phyloP scores from a whole-genome alignment of 1,139 yeast genomes.

The Taphrina betulina region DNA sequence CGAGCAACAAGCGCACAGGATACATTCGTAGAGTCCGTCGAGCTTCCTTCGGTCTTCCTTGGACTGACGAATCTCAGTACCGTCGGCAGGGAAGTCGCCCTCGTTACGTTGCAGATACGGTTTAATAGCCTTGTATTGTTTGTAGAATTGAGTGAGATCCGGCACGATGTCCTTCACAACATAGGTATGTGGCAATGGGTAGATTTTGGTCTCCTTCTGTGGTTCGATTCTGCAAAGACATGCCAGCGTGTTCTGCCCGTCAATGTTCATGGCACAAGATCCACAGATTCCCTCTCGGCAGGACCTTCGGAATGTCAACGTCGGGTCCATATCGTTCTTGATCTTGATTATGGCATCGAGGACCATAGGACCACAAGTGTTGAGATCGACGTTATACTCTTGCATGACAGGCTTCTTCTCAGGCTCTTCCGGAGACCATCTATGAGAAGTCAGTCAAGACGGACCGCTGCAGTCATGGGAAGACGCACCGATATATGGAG shows the following conservation, averaged over 20 bases:
- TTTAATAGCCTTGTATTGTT: conserved; percentile 97
- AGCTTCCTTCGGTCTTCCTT: conserved; percentile 92
- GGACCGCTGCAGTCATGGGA: background rate
- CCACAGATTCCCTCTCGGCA: conserved; percentile 99
- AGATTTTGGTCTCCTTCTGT: conserved; percentile 75
- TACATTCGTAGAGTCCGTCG: conserved; percentile 96
- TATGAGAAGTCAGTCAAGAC: background rate
- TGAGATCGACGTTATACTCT: conserved; percentile 78
- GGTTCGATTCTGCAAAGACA: conserved; percentile 89
- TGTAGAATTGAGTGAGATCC: conserved; percentile 94
- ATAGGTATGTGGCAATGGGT: conserved; percentile 98
- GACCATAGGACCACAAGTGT: conserved; percentile 96
- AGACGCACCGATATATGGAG: conserved; percentile 89
- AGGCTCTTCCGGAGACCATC: conserved; percentile 94
- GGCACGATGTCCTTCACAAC: conserved; percentile 97
- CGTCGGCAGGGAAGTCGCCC: conserved; percentile 72
- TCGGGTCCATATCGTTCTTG: conserved; percentile 93
- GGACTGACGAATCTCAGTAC: conserved; percentile 88
- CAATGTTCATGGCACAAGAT: conserved; percentile 99
- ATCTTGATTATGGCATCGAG: conserved; percentile 91
- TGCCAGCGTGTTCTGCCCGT: conserved; percentile 94
- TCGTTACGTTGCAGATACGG: conserved; percentile 80
- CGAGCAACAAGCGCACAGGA: conserved; percentile 97
- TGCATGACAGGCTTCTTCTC: conserved; percentile 86
- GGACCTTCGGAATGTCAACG: conserved; percentile 94